These are phyloP conservation scores for Phytophthora brassicae DNA, from an alignment of 352 stramenopile species.

Conservation along the genomic window DNA sequence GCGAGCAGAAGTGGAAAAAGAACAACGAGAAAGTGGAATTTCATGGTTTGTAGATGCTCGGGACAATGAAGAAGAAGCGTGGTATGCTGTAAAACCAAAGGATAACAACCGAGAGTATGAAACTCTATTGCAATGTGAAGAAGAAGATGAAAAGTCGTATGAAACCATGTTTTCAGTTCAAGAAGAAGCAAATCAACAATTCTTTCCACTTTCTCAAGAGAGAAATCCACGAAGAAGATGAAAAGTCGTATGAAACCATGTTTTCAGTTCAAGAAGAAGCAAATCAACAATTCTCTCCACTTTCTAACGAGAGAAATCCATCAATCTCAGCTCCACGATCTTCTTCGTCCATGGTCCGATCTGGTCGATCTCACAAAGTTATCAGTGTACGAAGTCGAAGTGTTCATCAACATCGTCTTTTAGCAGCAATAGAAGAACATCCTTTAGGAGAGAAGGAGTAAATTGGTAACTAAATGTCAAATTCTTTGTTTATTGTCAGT, in stretches of 20 bases:
- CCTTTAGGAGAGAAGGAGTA: slow-evolving; percentile 29
- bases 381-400: slow-evolving; percentile 55
- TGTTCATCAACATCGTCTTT: slow-evolving; percentile 31
- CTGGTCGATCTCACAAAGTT: slow-evolving; percentile 40
- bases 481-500: no score
- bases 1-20: slow-evolving; percentile 38
- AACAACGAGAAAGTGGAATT: slow-evolving; percentile 33
- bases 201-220: slow-evolving; percentile 9
- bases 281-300: slow-evolving; percentile 14
- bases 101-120: slow-evolving; percentile 16
- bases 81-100: slow-evolving; percentile 33
- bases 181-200: slow-evolving; percentile 21
- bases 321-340: slow-evolving; percentile 5
- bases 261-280: slow-evolving; percentile 29
- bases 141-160: slow-evolving; percentile 18
- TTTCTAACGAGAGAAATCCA: slow-evolving; percentile 10
- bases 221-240: slow-evolving; percentile 14
- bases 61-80: slow-evolving; percentile 25
- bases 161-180: slow-evolving; percentile 27
- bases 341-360: slow-evolving; percentile 3
- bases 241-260: slow-evolving; percentile 20
- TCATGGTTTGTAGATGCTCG: slow-evolving; percentile 45
- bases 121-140: slow-evolving; percentile 11
- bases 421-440: slow-evolving; percentile 49
- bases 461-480: no score